These are phyloP conservation scores for Macrocystidia cucumis DNA, from an alignment of 1,284 basidiomycete species.

Conservation along the genomic window DNA sequence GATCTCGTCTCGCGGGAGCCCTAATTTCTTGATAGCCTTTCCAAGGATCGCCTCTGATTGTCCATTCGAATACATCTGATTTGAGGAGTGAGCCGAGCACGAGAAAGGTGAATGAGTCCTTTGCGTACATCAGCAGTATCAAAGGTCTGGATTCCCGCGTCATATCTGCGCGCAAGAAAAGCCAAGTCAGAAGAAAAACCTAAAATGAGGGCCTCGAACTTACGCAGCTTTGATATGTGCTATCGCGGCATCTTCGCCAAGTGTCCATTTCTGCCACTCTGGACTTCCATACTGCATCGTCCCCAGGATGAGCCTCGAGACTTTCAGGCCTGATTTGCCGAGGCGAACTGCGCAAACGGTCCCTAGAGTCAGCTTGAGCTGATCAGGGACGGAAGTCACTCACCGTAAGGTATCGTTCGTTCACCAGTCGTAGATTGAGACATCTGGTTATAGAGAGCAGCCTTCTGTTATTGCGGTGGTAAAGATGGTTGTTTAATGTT, in stretches of 20 bases:
- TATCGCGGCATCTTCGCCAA: conserved; percentile 48
- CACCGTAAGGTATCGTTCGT: not conserved
- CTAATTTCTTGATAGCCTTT: conserved; percentile 54
- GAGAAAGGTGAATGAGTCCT: too few species aligned
- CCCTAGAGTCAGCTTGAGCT: not conserved
- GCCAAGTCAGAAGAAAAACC: not conserved
- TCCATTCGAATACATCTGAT: conserved; percentile 45
- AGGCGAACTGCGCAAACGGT: conserved; percentile 30
- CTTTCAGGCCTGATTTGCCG: conserved; percentile 42
- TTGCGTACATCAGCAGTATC: conserved; percentile 7
- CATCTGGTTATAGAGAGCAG: too few species aligned
- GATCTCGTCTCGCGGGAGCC: conserved; percentile 53
- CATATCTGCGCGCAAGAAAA: conserved; percentile 4
- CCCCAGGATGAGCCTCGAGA: conserved; percentile 43
- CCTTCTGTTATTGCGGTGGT: too few species aligned
- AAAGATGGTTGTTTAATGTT: too few species aligned
- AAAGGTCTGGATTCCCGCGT: conserved; percentile 10
- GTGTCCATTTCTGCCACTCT: conserved; percentile 46
- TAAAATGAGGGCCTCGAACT: conserved; percentile 10
- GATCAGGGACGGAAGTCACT: not conserved
- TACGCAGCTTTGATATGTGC: conserved; percentile 52
- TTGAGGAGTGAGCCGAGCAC: not conserved
- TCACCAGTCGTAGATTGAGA: too few species aligned
- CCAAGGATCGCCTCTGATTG: conserved; percentile 57
- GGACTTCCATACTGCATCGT: conserved; percentile 36